Conservation (phyloP, 768 basidiomycete genomes). For the Leccinum ochraceum region DNA sequence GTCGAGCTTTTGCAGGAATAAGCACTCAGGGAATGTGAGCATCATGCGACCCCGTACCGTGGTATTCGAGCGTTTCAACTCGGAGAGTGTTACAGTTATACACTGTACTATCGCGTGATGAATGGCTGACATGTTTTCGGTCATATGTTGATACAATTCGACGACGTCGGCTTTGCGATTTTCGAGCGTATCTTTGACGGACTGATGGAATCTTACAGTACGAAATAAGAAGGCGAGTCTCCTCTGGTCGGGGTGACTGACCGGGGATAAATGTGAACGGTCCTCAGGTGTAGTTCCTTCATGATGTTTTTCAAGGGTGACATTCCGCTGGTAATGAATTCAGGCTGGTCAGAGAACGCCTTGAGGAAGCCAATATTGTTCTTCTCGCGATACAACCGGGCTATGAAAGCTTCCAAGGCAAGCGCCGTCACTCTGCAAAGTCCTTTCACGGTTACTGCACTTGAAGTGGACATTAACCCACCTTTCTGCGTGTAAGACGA, state of each 20-base stretch:
- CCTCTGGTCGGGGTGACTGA: constrained; percentile 31
- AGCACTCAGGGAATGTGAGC: neutral
- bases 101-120: constrained; percentile 92
- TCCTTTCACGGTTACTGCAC: neutral
- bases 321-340: constrained; percentile 89
- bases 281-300: constrained; percentile 87
- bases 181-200: constrained; percentile 80
- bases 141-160: constrained; percentile 85
- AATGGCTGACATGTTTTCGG: constrained; percentile 84
- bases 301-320: constrained; percentile 91
- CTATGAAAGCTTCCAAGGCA: constrained; percentile 89
- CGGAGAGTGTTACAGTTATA: constrained; percentile 86
- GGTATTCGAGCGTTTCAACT: constrained; percentile 86
- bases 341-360: constrained; percentile 96
- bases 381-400: constrained; percentile 85
- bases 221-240: neutral
- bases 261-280: constrained; percentile 91
- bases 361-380: constrained; percentile 92
- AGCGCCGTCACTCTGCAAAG: constrained; percentile 75
- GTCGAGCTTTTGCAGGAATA: constrained; percentile 62
- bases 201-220: constrained; percentile 77
- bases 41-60: constrained; percentile 41
- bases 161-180: constrained; percentile 87
- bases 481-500: constrained; percentile 92
- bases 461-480: constrained; percentile 32